These are phyloP conservation scores for Zasmidium cellare DNA, from an alignment of 2,329 filamentous ascomycete species.

Conservation along the genomic window DNA sequence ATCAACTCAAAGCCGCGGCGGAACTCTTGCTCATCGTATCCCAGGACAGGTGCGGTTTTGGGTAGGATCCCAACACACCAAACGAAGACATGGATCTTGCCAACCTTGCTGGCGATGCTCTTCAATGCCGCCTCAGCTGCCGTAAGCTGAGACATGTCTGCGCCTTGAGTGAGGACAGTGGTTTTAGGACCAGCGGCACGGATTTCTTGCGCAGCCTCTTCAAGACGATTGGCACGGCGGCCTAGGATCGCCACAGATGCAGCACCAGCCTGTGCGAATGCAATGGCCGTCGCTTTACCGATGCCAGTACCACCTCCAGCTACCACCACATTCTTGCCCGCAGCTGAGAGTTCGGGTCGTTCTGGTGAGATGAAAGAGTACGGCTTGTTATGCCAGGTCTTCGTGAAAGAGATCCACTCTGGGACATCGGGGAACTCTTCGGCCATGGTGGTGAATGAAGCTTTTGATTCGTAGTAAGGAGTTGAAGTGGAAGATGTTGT, in stretches of 20 bases:
- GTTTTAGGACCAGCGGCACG: neutral
- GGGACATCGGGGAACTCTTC: too few species aligned
- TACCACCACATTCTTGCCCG: conserved; percentile 42
- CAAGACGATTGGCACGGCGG: conserved; percentile 2
- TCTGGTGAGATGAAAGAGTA: conserved; percentile 41
- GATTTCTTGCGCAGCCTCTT: conserved; percentile 1
- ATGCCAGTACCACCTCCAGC: conserved; percentile 19
- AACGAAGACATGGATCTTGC: conserved; percentile 14
- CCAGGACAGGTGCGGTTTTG: neutral
- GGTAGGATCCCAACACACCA: conserved; percentile 5
- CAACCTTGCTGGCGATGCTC: neutral
- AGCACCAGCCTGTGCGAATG: conserved; percentile 17
- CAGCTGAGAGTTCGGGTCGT: conserved; percentile 42
- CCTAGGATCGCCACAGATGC: conserved; percentile 14
- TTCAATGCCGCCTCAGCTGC: conserved; percentile 1
- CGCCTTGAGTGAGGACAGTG: neutral
- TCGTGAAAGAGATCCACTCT: conserved; percentile 34
- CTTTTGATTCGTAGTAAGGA: too few species aligned
- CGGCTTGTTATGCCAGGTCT: conserved; percentile 36
- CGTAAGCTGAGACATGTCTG: conserved; percentile 1
- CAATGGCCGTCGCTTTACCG: conserved; percentile 12
- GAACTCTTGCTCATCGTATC: conserved; percentile 5
- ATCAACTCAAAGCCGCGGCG: conserved; percentile 13
- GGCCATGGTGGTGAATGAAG: too few species aligned
- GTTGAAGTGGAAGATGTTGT: too few species aligned